These are phyloP conservation scores for Rhodocollybia butyracea DNA, from an alignment of 768 basidiomycete species.

Conservation along the genomic window DNA sequence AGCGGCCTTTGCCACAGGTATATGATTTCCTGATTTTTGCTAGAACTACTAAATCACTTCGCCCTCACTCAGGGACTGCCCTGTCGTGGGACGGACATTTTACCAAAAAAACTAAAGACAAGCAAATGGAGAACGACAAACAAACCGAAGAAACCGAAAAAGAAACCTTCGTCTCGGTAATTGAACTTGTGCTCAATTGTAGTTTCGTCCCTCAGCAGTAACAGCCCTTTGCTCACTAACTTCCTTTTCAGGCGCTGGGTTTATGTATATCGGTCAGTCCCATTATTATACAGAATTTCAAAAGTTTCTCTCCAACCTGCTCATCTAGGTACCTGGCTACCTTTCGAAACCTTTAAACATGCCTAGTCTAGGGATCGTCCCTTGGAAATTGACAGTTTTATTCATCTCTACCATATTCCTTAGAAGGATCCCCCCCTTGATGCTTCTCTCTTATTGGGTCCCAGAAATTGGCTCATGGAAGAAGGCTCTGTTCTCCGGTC, in stretches of 20 bases:
- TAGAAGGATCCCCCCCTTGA: constrained; percentile 76
- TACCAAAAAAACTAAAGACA: too few species aligned
- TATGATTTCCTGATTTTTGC: not conserved
- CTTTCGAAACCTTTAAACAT: constrained; percentile 57
- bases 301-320: not conserved
- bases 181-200: constrained; percentile 81
- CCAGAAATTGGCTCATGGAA: constrained; percentile 84
- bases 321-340: constrained; percentile 68
- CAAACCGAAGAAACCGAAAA: constrained; percentile 77
- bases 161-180: constrained; percentile 84
- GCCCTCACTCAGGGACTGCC: constrained; percentile 74
- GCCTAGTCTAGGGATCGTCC: constrained; percentile 55
- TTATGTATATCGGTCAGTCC: constrained; percentile 61
- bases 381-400: constrained; percentile 70
- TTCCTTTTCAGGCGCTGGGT: too few species aligned
- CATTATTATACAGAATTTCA: not conserved
- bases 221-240: too few species aligned
- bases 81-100: constrained; percentile 92
- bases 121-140: too few species aligned
- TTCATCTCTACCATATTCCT: constrained; percentile 66
- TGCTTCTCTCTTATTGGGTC: constrained; percentile 76
- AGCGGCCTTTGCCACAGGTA: constrained; percentile 83
- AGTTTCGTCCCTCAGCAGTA: too few species aligned
- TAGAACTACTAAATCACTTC: constrained; percentile 5
- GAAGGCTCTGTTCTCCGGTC: constrained; percentile 88